Evolutionary conservation across 163 green algal species (phyloP).

Genomic region (Prototheca cutis): DNA sequence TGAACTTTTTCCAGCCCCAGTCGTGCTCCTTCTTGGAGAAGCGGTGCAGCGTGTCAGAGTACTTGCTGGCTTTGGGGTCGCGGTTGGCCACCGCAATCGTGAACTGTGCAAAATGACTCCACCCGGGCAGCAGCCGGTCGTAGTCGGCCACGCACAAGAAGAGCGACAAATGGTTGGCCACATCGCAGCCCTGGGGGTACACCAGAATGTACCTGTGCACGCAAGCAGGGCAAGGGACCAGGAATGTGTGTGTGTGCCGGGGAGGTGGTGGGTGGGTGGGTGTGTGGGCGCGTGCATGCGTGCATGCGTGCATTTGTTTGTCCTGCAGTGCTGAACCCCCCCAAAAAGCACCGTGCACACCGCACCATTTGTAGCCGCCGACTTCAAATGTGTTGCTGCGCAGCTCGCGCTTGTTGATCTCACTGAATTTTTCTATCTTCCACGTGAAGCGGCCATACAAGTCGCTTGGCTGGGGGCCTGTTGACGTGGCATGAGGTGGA

Average conservation of each 20-base stretch:
- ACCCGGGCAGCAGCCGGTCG: slow-evolving; percentile 93
- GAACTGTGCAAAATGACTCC: slow-evolving; percentile 59
- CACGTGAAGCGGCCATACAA: slow-evolving; percentile 97
- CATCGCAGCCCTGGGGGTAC: slow-evolving; percentile 94
- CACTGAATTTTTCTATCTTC: slow-evolving; percentile 91
- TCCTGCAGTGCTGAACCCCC: no score
- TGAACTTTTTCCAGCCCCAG: slow-evolving; percentile 99
- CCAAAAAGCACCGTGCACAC: no score
- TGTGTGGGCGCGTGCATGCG: no score
- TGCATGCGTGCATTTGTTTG: no score
- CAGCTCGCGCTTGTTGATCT: slow-evolving; percentile 89
- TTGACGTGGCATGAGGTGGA: no score
- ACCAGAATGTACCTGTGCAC: slow-evolving; percentile 96
- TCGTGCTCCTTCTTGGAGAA: slow-evolving; percentile 99
- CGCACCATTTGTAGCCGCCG: slow-evolving; percentile 87
- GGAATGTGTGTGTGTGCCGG: no score
- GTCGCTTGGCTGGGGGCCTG: slow-evolving; percentile 5
- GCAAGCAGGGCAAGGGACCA: no score
- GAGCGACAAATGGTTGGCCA: slow-evolving; percentile 95
- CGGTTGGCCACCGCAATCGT: slow-evolving; percentile 95
- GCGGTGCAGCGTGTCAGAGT: slow-evolving; percentile 94
- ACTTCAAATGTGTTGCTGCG: slow-evolving; percentile 87
- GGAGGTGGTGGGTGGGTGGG: no score
- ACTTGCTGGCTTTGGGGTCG: slow-evolving; percentile 91
- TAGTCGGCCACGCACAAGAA: slow-evolving; percentile 99